Evolutionary conservation across 2,329 filamentous ascomycete species (phyloP).

Genomic region (Nakataea oryzae): DNA sequence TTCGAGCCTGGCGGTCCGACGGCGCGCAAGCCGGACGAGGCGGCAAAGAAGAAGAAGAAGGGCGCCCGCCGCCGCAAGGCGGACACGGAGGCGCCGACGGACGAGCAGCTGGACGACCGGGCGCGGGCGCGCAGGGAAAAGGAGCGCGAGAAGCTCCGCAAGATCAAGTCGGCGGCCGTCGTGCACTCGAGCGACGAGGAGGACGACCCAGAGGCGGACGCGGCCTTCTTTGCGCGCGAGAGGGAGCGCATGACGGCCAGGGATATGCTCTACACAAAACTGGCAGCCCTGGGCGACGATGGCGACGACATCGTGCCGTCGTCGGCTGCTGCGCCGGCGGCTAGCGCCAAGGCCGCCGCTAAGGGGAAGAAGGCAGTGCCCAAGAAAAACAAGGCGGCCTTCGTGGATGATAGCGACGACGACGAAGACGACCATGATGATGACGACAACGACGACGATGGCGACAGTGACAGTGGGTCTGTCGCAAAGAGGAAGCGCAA

Average conservation of each 20-base stretch:
- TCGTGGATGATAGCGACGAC: conserved; percentile 16
- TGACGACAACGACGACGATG: conserved; percentile 14
- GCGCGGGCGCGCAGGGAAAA: conserved; percentile 52
- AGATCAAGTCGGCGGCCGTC: conserved; percentile 76
- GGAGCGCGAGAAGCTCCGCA: conserved; percentile 64
- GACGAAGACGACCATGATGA: conserved; percentile 17
- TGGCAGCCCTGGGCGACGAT: conserved; percentile 8
- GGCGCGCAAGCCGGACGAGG: conserved; percentile 38
- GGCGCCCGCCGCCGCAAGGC: conserved; percentile 38
- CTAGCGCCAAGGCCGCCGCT: background rate
- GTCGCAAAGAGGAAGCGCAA: background rate
- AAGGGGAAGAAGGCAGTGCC: conserved; percentile 2
- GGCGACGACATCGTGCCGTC: conserved; percentile 5
- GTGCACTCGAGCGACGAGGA: conserved; percentile 84
- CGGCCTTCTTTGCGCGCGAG: conserved; percentile 69
- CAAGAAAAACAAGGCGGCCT: conserved; percentile 18
- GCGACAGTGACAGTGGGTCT: conserved; percentile 1
- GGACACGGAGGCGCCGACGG: conserved; percentile 30
- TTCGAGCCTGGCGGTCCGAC: conserved; percentile 64
- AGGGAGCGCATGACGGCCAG: conserved; percentile 10
- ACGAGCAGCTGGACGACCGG: conserved; percentile 53
- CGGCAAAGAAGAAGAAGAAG: conserved; percentile 43
- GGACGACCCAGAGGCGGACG: conserved; percentile 62
- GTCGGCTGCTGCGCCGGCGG: background rate
- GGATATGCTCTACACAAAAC: background rate